Conservation (phyloP, 2,329 filamentous ascomycete species). For the Alternaria longipes region DNA sequence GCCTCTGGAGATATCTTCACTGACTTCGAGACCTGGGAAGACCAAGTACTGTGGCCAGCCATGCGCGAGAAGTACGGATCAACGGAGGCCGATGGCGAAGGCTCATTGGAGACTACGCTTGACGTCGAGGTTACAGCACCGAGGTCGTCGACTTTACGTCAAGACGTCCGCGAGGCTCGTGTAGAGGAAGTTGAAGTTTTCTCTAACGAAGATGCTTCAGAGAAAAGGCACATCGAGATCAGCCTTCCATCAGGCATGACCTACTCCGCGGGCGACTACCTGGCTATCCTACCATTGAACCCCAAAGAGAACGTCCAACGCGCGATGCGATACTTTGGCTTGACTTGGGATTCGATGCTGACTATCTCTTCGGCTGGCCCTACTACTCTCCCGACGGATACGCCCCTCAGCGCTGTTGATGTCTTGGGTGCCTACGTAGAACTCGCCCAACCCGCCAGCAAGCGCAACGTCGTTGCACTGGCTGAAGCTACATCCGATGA, state of each 20-base stretch:
- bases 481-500: constrained; percentile 61
- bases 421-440: constrained; percentile 77
- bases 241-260: constrained; percentile 59
- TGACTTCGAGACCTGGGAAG: constrained; percentile 54
- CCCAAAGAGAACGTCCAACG: constrained; percentile 68
- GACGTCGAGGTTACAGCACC: constrained; percentile 47
- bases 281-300: constrained; percentile 77
- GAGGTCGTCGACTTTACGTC: constrained; percentile 47
- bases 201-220: constrained; percentile 33
- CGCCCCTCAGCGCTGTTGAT: constrained; percentile 68
- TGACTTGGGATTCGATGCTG: constrained; percentile 74
- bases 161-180: constrained; percentile 49
- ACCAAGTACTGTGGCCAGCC: constrained; percentile 50
- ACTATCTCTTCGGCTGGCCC: constrained; percentile 68
- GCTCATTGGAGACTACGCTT: constrained; percentile 38
- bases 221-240: constrained; percentile 56
- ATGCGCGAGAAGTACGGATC: constrained; percentile 45
- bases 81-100: constrained; percentile 32
- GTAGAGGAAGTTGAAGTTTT: constrained; percentile 47
- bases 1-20: constrained; percentile 53
- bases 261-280: constrained; percentile 79
- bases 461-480: constrained; percentile 64
- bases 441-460: constrained; percentile 75
- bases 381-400: constrained; percentile 71
- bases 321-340: constrained; percentile 69